Evolutionary conservation across 495 filamentous ascomycete genomes (phyloP), one percentile per base, ranked within the genome.

Genomic region (Tuber brumale): DNA sequence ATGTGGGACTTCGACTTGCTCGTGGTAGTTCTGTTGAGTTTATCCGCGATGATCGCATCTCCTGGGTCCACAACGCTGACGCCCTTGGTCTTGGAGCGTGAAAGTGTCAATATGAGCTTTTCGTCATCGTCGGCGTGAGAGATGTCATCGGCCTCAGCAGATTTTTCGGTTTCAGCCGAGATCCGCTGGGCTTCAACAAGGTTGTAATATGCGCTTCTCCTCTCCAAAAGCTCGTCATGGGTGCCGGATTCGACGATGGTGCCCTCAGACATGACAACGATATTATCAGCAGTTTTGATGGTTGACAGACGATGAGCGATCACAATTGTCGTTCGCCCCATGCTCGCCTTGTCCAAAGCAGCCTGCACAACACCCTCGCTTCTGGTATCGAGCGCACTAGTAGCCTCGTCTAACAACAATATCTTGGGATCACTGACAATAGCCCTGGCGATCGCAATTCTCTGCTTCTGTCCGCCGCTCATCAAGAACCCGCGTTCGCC

Each of bases 381-480:
- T 82, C 94, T 95, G 71, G 95, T 97, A 83, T 99, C 95, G n/a
- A 99, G 87, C 2, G 94, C 94, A 43, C 91, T 93, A 2, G 95
- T 99, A 35, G 95, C 95, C 84, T 99, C 95, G 81, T 99, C 95
- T 23, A 99, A 89, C 4, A 99, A 86, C 0, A 99, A 87, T 81
- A 99, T 93, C 86, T 95, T 96, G n/a, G 95, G 95, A 82, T 99
- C 92, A 70, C 90, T 93, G 42, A 98, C 93, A 74, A 99, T 90
- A 44, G 94, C 95, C 80, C 95, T 44, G 57, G 95, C 95, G 76
- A 90, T 90, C 45, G 88, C 88, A 83, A 97, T 95, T 76, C 95
- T 92, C 83, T 99, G 95, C 84, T 97, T 97, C 85, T 99, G 95
- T 42, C 95, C 95, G 84, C 95, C 95, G 74, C 92, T 94, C 48